Percentiles rank a stretch among this genome's conserved stretches.
Evolutionary conservation across 176 grass and related monocot species (phyloP).

Genomic region (Oryza glumipatula): DNA sequence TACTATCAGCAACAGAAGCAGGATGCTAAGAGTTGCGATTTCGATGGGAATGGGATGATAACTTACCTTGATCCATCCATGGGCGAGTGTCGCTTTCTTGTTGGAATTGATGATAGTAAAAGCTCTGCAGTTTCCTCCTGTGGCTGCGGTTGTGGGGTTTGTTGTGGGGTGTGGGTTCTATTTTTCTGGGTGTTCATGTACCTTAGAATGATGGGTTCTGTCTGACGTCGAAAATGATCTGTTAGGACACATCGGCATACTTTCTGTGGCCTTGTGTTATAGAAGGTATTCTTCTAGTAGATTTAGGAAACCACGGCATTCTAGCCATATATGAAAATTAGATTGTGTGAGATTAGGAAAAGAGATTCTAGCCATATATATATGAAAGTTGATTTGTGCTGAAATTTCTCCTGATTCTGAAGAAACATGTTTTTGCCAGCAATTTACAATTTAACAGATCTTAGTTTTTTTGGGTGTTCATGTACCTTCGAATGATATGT

Average conservation of each 20-base stretch:
- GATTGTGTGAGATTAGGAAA: constrained; percentile 9
- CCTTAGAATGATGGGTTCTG: constrained; percentile 57
- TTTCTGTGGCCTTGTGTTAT: constrained; percentile 23
- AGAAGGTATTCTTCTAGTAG: constrained; percentile 36
- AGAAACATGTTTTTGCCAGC: background rate
- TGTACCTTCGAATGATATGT: constrained; percentile 63
- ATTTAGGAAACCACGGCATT: constrained; percentile 14
- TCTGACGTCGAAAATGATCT: constrained; percentile 35
- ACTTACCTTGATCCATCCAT: constrained; percentile 86
- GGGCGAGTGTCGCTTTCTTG: constrained; percentile 83
- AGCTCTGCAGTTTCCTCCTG: constrained; percentile 48
- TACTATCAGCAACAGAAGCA: constrained; percentile 96
- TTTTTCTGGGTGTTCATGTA: constrained; percentile 68
- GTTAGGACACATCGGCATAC: constrained; percentile 4
- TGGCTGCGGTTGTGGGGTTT: constrained; percentile 41
- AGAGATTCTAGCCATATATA: background rate
- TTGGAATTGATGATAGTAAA: constrained; percentile 63
- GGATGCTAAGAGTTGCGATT: constrained; percentile 78
- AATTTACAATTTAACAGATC: background rate
- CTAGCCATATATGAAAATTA: constrained; percentile 6
- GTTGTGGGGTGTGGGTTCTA: constrained; percentile 53
- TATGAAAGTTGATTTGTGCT: constrained; percentile 33
- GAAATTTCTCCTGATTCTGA: background rate
- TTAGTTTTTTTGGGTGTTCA: constrained; percentile 57
- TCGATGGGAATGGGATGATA: constrained; percentile 77